Percentiles rank a stretch among this genome's conserved stretches.
Evolutionary conservation across 495 filamentous ascomycete genomes (phyloP).

Genomic region (Pseudotulostoma volvatum): DNA sequence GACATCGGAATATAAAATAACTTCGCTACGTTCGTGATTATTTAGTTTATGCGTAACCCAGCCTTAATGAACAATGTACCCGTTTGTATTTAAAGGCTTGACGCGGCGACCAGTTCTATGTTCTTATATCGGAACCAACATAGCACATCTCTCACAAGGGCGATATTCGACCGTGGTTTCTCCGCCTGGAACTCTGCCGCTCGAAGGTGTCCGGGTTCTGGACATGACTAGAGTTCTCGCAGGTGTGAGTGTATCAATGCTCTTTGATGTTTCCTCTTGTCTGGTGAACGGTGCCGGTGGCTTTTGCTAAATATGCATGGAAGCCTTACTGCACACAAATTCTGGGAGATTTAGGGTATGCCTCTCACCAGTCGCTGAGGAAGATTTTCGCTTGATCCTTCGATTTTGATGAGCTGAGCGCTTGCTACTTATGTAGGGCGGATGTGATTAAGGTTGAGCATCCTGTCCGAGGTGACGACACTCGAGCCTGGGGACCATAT

Average conservation of each 20-base stretch:
- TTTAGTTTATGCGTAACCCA: too few relatives aligned
- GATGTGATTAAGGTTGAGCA: constrained; percentile 97
- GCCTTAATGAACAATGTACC: too few relatives aligned
- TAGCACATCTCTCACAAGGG: constrained; percentile 9
- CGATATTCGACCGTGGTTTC: constrained; percentile 19
- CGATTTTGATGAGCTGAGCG: constrained; percentile 1
- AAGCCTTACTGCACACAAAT: constrained; percentile 98
- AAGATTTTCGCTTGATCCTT: constrained; percentile 12
- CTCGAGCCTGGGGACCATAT: constrained; percentile 90
- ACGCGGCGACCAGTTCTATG: too few relatives aligned
- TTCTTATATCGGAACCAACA: too few relatives aligned
- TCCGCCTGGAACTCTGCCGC: constrained; percentile 37
- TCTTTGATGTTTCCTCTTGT: neutral
- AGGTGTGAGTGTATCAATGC: constrained; percentile 67
- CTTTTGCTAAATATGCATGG: constrained; percentile 7
- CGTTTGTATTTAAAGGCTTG: too few relatives aligned
- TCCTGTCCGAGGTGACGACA: constrained; percentile 81
- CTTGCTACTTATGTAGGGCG: constrained; percentile 37
- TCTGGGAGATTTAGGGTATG: constrained; percentile 85
- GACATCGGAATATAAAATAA: too few relatives aligned
- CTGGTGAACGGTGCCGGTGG: too few relatives aligned
- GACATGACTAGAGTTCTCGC: constrained; percentile 96
- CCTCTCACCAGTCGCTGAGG: constrained; percentile 1
- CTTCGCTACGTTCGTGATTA: too few relatives aligned
- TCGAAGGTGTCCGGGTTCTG: constrained; percentile 73